Evolutionary conservation across 2,329 filamentous ascomycete species (phyloP).

Genomic region (Xylariaceae sp.): DNA sequence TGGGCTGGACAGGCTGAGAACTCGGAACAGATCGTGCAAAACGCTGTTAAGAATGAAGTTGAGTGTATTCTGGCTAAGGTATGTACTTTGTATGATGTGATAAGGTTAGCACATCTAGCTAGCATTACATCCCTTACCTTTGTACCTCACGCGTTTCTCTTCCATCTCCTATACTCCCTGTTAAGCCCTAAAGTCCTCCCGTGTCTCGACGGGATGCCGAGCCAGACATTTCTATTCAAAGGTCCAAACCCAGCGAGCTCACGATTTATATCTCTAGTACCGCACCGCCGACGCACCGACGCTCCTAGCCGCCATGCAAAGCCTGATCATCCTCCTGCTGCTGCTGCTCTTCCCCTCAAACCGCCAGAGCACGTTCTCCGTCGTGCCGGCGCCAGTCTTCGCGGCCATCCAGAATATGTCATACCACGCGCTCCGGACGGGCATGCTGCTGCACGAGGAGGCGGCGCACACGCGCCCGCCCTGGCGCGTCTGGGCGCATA

Average conservation of each 20-base stretch:
- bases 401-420: slow-evolving; percentile 40
- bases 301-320: slow-evolving; percentile 45
- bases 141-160: too few relatives aligned
- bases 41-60: slow-evolving; percentile 42
- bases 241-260: too few relatives aligned
- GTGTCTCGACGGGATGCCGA: too few relatives aligned
- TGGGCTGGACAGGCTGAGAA: slow-evolving; percentile 42
- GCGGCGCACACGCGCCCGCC: slow-evolving; percentile 36
- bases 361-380: slow-evolving; percentile 28
- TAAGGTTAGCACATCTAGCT: too few relatives aligned
- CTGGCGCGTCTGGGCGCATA: slow-evolving; percentile 49
- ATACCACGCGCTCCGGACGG: slow-evolving; percentile 40
- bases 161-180: neutral
- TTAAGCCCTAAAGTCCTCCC: too few relatives aligned
- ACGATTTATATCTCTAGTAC: slow-evolving; percentile 37
- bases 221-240: too few relatives aligned
- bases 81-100: too few relatives aligned
- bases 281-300: slow-evolving; percentile 41
- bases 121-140: too few relatives aligned
- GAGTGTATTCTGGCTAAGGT: slow-evolving; percentile 42
- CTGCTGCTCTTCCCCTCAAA: slow-evolving; percentile 46
- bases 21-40: slow-evolving; percentile 39
- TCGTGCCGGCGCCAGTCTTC: slow-evolving; percentile 38
- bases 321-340: slow-evolving; percentile 45
- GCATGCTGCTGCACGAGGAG: slow-evolving; percentile 46